phyloP scores from a whole-genome alignment of 768 basidiomycete species.

The Leccinum pellstonianum region DNA sequence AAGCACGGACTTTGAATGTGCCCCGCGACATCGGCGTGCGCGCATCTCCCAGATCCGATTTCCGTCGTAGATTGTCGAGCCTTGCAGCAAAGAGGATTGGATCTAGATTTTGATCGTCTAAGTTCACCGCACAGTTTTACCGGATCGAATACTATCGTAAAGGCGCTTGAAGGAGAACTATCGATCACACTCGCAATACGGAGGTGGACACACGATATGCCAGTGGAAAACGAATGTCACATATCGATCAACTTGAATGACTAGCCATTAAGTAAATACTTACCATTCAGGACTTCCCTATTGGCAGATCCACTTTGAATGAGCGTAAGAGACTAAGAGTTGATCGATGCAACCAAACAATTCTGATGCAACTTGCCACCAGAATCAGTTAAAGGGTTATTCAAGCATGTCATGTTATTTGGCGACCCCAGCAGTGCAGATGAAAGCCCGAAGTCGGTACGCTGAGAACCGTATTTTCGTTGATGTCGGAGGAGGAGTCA shows the following conservation, averaged over 20 bases:
- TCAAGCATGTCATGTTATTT: conserved; percentile 31
- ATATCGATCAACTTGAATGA: neutral
- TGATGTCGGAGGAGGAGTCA: conserved; percentile 30
- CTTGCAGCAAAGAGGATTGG: neutral
- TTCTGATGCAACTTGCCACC: conserved; percentile 45
- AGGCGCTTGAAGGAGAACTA: neutral
- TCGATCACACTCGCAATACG: neutral
- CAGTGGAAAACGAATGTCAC: neutral
- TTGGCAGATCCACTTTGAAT: too few species aligned
- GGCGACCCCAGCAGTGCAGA: conserved; percentile 18
- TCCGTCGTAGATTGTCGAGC: neutral
- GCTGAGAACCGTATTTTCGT: conserved; percentile 36
- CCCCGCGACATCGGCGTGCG: neutral
- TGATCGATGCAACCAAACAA: conserved; percentile 17
- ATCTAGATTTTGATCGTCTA: neutral
- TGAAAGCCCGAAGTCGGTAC: conserved; percentile 47
- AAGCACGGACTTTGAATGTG: neutral
- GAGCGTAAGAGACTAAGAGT: neutral
- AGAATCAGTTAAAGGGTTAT: conserved; percentile 22
- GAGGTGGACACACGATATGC: neutral
- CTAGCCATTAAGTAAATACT: conserved; percentile 3
- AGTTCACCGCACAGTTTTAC: conserved; percentile 1
- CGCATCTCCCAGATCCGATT: neutral
- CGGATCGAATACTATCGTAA: neutral
- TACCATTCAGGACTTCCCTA: neutral